phyloP scores from a whole-genome alignment of 352 stramenopile genomes.

The Pythium scleroteichum region DNA sequence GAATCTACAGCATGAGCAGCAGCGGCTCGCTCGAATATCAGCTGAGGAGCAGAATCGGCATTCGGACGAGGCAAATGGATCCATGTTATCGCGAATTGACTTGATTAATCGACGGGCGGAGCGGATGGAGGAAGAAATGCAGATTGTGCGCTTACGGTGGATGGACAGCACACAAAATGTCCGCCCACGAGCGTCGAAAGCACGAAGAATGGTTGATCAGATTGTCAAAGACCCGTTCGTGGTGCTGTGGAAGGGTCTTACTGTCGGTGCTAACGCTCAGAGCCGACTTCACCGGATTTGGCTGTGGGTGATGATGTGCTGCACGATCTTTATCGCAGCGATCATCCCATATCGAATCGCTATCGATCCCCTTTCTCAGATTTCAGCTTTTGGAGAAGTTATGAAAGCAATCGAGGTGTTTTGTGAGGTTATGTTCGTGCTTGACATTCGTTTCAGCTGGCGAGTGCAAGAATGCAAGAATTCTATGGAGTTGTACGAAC shows the following conservation, averaged over 20 bases:
- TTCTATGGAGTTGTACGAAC: conserved; percentile 59
- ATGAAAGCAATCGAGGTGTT: conserved; percentile 30
- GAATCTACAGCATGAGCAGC: conserved; percentile 37
- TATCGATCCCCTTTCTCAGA: conserved; percentile 37
- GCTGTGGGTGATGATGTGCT: conserved; percentile 35
- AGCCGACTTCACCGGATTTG: conserved; percentile 46
- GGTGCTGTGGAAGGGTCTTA: conserved; percentile 15
- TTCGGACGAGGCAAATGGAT: conserved; percentile 22
- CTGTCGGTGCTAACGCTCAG: conserved; percentile 39
- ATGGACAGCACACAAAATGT: conserved; percentile 16
- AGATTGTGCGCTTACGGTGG: conserved; percentile 28
- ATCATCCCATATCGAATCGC: conserved; percentile 55
- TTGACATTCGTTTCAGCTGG: conserved; percentile 57
- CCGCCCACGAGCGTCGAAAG: not conserved
- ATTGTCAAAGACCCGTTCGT: conserved; percentile 1
- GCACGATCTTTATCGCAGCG: conserved; percentile 42
- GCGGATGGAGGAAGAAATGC: conserved; percentile 35
- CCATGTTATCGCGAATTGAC: conserved; percentile 29
- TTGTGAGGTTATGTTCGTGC: conserved; percentile 45
- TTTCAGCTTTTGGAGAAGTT: conserved; percentile 9
- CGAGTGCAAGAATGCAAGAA: conserved; percentile 33
- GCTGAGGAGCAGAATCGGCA: conserved; percentile 25
- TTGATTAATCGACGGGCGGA: conserved; percentile 30
- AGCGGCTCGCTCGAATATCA: conserved; percentile 24
- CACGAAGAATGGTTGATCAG: not conserved